phyloP scores from a whole-genome alignment of 768 basidiomycete genomes.

The Amanita rubescens region DNA sequence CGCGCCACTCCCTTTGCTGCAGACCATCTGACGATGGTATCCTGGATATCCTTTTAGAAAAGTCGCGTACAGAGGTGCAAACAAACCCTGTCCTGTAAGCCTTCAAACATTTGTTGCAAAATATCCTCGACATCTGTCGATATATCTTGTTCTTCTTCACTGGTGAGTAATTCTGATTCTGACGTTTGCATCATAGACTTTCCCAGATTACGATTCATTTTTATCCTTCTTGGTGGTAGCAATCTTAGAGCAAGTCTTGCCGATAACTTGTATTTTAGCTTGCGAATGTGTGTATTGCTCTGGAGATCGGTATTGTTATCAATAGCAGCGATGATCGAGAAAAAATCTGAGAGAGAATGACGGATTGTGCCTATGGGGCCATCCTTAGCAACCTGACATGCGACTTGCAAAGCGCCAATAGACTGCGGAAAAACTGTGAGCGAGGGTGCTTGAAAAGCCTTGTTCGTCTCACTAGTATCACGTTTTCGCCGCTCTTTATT shows the following conservation, averaged over 20 bases:
- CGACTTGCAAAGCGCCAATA: conserved; percentile 59
- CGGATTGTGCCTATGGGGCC: conserved; percentile 49
- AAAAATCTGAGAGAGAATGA: conserved; percentile 33
- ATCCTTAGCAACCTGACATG: conserved; percentile 65
- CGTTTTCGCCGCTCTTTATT: conserved; percentile 32
- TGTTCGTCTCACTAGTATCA: conserved; percentile 39
- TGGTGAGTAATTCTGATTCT: conserved; percentile 8
- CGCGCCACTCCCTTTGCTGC: conserved; percentile 89
- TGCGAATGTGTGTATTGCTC: conserved; percentile 61
- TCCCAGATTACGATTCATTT: not conserved
- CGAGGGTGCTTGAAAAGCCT: not conserved
- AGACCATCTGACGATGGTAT: conserved; percentile 92
- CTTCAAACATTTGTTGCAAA: conserved; percentile 64
- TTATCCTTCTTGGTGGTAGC: conserved; percentile 36
- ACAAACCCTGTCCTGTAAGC: conserved; percentile 75
- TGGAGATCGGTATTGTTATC: conserved; percentile 32
- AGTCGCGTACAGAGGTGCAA: conserved; percentile 1
- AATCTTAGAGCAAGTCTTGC: conserved; percentile 58
- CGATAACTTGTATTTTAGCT: conserved; percentile 58
- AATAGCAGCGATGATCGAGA: conserved; percentile 38
- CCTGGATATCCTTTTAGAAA: no score
- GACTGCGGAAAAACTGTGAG: conserved; percentile 30
- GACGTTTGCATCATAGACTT: not conserved
- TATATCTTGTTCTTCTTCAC: conserved; percentile 49
- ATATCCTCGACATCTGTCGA: conserved; percentile 73